These are phyloP conservation scores for Barnettozyma hawaiiensis DNA, from an alignment of 1,139 yeast species.

Conservation along the genomic window DNA sequence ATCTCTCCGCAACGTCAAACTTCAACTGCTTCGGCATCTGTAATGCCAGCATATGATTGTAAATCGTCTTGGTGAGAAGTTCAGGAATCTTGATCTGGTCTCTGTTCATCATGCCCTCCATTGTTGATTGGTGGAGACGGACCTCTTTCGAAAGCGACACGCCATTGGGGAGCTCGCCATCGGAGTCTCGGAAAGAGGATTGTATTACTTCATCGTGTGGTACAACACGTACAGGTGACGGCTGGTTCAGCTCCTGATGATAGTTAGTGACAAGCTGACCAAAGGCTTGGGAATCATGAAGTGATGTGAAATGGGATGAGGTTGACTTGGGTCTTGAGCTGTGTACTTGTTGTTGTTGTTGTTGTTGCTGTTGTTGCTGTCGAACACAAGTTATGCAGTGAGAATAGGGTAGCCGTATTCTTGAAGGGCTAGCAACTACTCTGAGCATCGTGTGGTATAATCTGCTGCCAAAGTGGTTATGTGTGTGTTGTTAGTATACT, in stretches of 20 bases:
- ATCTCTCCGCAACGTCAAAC: slow-evolving; percentile 48
- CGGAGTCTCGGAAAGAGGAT: slow-evolving; percentile 23
- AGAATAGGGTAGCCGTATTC: not conserved
- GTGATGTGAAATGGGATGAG: not conserved
- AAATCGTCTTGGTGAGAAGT: slow-evolving; percentile 48
- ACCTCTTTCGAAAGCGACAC: slow-evolving; percentile 17
- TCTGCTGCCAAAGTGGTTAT: not conserved
- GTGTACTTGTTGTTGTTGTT: not conserved
- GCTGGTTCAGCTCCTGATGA: slow-evolving; percentile 26
- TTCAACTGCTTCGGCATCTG: slow-evolving; percentile 53
- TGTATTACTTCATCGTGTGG: not conserved
- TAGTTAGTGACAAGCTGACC: slow-evolving; percentile 46
- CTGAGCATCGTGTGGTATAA: not conserved
- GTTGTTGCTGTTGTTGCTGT: no score
- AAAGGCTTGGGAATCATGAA: slow-evolving; percentile 33
- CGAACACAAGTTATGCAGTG: not conserved
- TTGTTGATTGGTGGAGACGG: slow-evolving; percentile 30
- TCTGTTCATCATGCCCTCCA: slow-evolving; percentile 44
- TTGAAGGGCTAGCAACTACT: not conserved
- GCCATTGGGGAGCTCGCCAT: slow-evolving; percentile 29
- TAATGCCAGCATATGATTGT: slow-evolving; percentile 50
- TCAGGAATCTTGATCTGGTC: slow-evolving; percentile 44
- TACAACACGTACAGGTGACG: slow-evolving; percentile 1
- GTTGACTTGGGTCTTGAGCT: not conserved
- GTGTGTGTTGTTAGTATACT: not conserved